Base-by-base conservation (phyloP, 2,329 filamentous ascomycete genomes). In the Mycosphaerella sp. region DNA sequence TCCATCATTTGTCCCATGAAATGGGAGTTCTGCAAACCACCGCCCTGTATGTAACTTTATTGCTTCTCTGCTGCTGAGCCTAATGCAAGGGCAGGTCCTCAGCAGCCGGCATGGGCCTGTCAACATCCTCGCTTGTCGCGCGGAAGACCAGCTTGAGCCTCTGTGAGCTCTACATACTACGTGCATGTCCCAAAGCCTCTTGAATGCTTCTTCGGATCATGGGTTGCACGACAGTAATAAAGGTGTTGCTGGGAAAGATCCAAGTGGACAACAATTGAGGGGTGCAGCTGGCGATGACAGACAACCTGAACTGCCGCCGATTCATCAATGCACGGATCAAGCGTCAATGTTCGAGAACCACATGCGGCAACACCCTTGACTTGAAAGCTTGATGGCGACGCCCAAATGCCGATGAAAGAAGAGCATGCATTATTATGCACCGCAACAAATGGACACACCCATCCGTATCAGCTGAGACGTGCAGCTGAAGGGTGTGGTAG, bases 41-140 rank as follows among this genome's bases (percentile, higher is more conserved):
- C n/a, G n/a, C n/a, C n/a, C n/a, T n/a, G n/a, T n/a, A n/a, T n/a
- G n/a, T n/a, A n/a, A n/a, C n/a, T n/a, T n/a, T n/a, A n/a, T n/a
- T 48, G 44, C 36, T n/a, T n/a, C 45, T 37, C 45, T 48, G 37
- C 45, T 41, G 45, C 45, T 37, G 37, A 40, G 17, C 27, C 32
- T 8, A 41, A 34, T 48, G 45, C 36, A 41, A 30, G 45, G 41
- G 25, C 41, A 8, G 45, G 40, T 27, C 34, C 18, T 21, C 25
- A 40, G 35, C 17, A 40, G 44, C 44, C 44, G 44, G 44, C 44
- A 39, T 30, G 9, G 21, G 21, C 21, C 21, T 25, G 21, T 25
- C 21, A 6, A 25, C 7, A 25, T 25, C 9, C 17, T 18, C 39
- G 39, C 17, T 10, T 41, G 8, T 41, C 39, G 7, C 17, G 18